These are phyloP conservation scores for Saccharomyces hybrid DNA, from an alignment of 1,139 yeast species.

Conservation along the genomic window DNA sequence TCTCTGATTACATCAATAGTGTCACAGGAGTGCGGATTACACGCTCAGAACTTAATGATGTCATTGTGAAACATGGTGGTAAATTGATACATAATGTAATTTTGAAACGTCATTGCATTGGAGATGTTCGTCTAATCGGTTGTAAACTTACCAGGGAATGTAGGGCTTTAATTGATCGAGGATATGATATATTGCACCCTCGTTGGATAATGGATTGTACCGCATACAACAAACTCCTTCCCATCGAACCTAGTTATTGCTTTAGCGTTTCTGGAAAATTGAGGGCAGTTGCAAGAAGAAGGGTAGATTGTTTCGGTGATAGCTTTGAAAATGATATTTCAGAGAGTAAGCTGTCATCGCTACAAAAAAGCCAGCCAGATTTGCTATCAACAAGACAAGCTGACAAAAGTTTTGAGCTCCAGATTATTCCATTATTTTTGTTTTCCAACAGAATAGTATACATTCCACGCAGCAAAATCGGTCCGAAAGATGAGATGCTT, in stretches of 20 bases:
- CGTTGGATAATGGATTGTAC: constrained; percentile 69
- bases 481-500: constrained; percentile 4
- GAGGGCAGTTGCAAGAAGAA: constrained; percentile 15
- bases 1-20: constrained; percentile 37
- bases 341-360: constrained; percentile 11
- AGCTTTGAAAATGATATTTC: constrained; percentile 37
- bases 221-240: constrained; percentile 36
- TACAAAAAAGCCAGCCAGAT: constrained; percentile 1
- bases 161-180: constrained; percentile 36
- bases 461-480: neutral
- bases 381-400: neutral
- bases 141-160: constrained; percentile 45
- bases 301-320: constrained; percentile 48
- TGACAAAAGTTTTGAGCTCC: constrained; percentile 1
- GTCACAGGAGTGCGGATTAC: constrained; percentile 30
- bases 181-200: constrained; percentile 57
- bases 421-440: constrained; percentile 18
- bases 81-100: constrained; percentile 26
- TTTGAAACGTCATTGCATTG: constrained; percentile 7
- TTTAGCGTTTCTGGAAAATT: constrained; percentile 33
- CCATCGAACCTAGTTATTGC: constrained; percentile 55
- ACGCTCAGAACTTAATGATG: constrained; percentile 33
- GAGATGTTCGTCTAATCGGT: constrained; percentile 35
- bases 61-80: constrained; percentile 49
- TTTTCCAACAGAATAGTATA: constrained; percentile 21